phyloP scores from a whole-genome alignment of 139 green algal species.

The Chlamydomonas urium region DNA sequence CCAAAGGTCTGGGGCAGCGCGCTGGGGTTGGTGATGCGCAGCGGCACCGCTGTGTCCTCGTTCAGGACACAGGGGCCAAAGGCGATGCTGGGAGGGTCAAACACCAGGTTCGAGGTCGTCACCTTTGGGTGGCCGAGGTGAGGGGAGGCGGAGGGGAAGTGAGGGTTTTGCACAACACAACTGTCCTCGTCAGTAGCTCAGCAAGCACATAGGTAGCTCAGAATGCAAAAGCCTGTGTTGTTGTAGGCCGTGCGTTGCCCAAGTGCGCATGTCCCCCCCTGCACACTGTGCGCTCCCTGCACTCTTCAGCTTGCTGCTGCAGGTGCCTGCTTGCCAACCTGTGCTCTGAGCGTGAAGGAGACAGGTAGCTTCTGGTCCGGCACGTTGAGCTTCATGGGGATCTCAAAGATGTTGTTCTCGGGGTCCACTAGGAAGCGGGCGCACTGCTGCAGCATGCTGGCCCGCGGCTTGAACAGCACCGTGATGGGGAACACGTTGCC shows the following conservation, averaged over 20 bases:
- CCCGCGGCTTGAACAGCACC: constrained; percentile 41
- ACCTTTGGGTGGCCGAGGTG: constrained; percentile 24
- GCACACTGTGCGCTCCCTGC: no score
- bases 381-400: constrained; percentile 48
- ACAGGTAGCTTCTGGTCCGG: constrained; percentile 53
- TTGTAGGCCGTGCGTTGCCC: no score
- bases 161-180: no score
- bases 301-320: not conserved
- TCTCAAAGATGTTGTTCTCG: constrained; percentile 35
- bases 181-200: no score
- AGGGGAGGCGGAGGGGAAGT: no score
- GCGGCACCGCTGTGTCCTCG: constrained; percentile 40
- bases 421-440: constrained; percentile 33
- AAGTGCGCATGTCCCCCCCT: no score
- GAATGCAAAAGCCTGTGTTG: no score
- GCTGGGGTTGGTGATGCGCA: constrained; percentile 51
- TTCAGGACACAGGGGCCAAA: constrained; percentile 48
- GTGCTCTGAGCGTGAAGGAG: constrained; percentile 41
- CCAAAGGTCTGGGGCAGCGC: constrained; percentile 54
- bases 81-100: constrained; percentile 43
- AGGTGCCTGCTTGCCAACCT: constrained; percentile 2
- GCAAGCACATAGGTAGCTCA: no score
- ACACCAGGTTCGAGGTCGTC: constrained; percentile 48
- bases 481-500: constrained; percentile 52
- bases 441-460: constrained; percentile 39